A percentile compares a stretch with the other conserved stretches of the same genome.
Conservation (phyloP, 805 yeast genomes). For the Ogataea pini region DNA sequence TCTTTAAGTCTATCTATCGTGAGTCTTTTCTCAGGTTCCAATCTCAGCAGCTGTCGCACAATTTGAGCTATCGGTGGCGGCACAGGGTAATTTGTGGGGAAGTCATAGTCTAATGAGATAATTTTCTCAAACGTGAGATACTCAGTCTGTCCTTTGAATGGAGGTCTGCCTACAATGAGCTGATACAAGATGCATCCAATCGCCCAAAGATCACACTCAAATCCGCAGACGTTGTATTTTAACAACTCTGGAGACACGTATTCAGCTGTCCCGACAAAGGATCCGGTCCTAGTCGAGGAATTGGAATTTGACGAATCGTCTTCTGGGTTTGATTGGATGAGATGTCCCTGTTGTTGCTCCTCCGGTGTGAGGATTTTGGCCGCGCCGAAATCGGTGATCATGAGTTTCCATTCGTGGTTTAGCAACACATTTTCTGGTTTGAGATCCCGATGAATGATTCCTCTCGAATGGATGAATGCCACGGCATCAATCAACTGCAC, state of each 20-base stretch:
- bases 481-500: conserved; percentile 89
- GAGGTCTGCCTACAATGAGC: conserved; percentile 80
- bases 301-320: conserved; percentile 17
- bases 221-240: conserved; percentile 75
- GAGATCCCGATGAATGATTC: conserved; percentile 90
- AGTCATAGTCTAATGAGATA: conserved; percentile 70
- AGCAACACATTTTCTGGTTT: conserved; percentile 92
- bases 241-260: conserved; percentile 92
- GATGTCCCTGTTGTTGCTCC: conserved; percentile 30
- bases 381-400: conserved; percentile 98
- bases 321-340: conserved; percentile 15
- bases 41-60: conserved; percentile 61
- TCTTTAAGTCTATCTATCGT: conserved; percentile 55
- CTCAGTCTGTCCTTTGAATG: conserved; percentile 85
- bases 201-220: conserved; percentile 91
- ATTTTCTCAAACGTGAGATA: conserved; percentile 87
- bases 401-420: conserved; percentile 80
- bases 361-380: conserved; percentile 71
- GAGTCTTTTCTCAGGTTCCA: conserved; percentile 71
- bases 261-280: conserved; percentile 97
- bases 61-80: conserved; percentile 66
- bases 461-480: conserved; percentile 82
- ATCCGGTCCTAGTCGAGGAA: conserved; percentile 48
- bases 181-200: conserved; percentile 87
- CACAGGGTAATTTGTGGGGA: conserved; percentile 59